A percentile compares a stretch with the other conserved stretches of the same genome.
Conservation (phyloP, 371 early-diverging fungal genomes). For the Mucor sp. region DNA sequence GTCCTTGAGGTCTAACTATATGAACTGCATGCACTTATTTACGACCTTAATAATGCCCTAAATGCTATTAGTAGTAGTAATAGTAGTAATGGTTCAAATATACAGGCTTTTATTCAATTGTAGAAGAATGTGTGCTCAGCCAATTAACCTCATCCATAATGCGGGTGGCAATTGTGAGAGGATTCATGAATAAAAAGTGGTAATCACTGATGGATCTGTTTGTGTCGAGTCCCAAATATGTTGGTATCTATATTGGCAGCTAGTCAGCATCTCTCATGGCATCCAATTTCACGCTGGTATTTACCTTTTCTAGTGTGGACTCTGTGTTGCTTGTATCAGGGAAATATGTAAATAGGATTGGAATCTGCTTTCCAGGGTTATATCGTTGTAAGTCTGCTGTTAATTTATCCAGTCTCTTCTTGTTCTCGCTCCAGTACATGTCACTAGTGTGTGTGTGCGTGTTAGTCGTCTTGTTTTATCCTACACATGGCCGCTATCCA, state of each 20-base stretch:
- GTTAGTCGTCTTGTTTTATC: not conserved
- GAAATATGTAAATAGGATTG: constrained; percentile 40
- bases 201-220: constrained; percentile 22
- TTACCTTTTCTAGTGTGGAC: constrained; percentile 25
- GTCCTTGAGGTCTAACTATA: too few relatives aligned
- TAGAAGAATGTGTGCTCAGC: constrained; percentile 11
- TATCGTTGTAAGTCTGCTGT: constrained; percentile 7
- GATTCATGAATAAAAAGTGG: constrained; percentile 42
- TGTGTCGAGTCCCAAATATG: constrained; percentile 12
- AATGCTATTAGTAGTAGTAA: too few relatives aligned
- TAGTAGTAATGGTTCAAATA: not conserved
- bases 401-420: constrained; percentile 21
- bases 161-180: constrained; percentile 21
- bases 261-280: not conserved
- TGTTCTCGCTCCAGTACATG: constrained; percentile 29
- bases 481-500: not conserved
- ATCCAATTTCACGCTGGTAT: not conserved
- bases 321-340: constrained; percentile 15
- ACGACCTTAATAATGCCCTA: too few relatives aligned
- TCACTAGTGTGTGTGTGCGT: not conserved
- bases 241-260: constrained; percentile 25
- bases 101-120: not conserved
- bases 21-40: too few relatives aligned
- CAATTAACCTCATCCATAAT: constrained; percentile 35
- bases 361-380: constrained; percentile 23